phyloP scores from a whole-genome alignment of 345 rosid genomes.

The Diplotaxis tenuifolia region DNA sequence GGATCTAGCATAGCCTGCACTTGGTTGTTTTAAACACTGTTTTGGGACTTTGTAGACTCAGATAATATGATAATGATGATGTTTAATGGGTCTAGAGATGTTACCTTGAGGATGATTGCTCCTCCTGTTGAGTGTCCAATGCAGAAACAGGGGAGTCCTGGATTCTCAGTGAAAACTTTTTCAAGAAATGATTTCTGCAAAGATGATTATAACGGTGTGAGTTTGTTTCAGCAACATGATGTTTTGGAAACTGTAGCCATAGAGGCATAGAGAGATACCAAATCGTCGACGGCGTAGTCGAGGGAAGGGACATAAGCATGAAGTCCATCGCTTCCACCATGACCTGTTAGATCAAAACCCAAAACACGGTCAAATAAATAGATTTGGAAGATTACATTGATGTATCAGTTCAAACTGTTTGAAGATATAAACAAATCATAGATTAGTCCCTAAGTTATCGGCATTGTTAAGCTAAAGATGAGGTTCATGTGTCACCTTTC shows the following conservation, averaged over 20 bases:
- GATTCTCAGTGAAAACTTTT: constrained; percentile 63
- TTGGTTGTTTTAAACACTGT: neutral
- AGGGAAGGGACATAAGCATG: constrained; percentile 90
- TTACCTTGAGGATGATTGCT: constrained; percentile 80
- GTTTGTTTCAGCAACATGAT: neutral
- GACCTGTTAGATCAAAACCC: constrained; percentile 48
- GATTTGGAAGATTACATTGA: neutral
- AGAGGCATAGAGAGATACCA: constrained; percentile 44
- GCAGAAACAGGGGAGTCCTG: constrained; percentile 80
- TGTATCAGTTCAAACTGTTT: neutral
- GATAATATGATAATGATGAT: neutral
- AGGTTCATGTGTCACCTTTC: constrained; percentile 58
- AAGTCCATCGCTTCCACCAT: constrained; percentile 94
- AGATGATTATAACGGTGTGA: neutral
- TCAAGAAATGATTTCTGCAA: constrained; percentile 68
- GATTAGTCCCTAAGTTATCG: constrained; percentile 6
- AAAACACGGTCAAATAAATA: neutral
- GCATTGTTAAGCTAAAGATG: constrained; percentile 33
- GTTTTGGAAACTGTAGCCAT: neutral
- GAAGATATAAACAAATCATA: neutral
- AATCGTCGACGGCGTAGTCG: constrained; percentile 67
- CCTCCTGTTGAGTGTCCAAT: constrained; percentile 96
- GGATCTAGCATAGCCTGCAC: constrained; percentile 72
- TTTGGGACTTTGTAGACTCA: neutral
- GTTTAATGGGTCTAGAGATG: neutral